Evolutionary conservation across 257 asterid genomes (phyloP), one percentile per base, ranked within the genome.

Genomic region (Capsicum pubescens): DNA sequence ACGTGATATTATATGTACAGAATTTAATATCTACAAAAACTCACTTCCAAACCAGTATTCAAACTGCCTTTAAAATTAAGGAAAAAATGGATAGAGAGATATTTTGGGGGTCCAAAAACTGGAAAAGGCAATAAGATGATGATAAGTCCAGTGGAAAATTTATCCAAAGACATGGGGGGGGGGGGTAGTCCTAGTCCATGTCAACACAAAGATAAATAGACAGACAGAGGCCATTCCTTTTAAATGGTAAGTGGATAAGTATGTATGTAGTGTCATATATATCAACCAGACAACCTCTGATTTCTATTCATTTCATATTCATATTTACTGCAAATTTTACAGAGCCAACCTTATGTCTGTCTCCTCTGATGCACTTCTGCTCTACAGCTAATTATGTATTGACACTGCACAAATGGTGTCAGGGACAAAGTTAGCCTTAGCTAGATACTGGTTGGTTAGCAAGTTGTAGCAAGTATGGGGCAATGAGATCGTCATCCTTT

Each of bases 221-320:
- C 4, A 68, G 66, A 68, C 7, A 68, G 54, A 50, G 81, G 26
- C 64, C 81, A 76, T 76, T 26, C 81, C 48, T 21, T 76, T 50
- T 52, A 50, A 76, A 76, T 76, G 39, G 63, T 21, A 80, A 60
- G 80, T 82, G 81, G 83, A 85, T 85, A 70, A 71, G 68, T 72
- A 86, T 79, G 76, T 67, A 39, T 8, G 39, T 8, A 8, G 8
- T 39, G 70, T 63, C 42, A 63, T 21, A 63, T 63, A 21, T 54
- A 54, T 54, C 74, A 67, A 66, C 17, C 50, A 67, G 39, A 9
- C 66, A 17, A 59, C 8, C 21, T 52, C 26, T 68, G 1, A 26
- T 66, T 66, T 66, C 12, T 9, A 15, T 15, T 15, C 61, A 15
- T 54, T 14, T 54, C 4, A 44, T 42, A 42, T 44, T 4, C 8